phyloP scores from a whole-genome alignment of 805 yeast species.

The Starmera caribaea region DNA sequence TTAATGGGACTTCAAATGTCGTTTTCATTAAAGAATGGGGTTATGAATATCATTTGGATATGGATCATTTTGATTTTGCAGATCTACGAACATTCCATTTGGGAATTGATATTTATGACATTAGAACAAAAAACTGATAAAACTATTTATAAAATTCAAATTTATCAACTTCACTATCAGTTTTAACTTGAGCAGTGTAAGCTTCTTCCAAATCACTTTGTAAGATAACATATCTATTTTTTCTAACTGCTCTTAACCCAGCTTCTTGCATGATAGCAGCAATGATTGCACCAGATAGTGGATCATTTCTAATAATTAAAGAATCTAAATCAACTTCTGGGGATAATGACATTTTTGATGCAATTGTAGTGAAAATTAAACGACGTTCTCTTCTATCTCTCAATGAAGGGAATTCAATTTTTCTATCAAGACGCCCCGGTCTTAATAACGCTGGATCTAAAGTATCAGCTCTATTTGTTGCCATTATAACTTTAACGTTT shows the following conservation, averaged over 20 bases:
- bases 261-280: constrained; percentile 99
- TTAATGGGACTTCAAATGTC: constrained; percentile 4
- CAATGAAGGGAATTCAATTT: constrained; percentile 93
- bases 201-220: constrained; percentile 98
- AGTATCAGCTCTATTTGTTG: constrained; percentile 98
- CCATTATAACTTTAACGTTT: constrained; percentile 97
- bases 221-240: constrained; percentile 92
- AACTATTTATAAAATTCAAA: constrained; percentile 86
- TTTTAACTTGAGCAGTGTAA: constrained; percentile 91
- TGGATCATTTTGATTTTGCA: constrained; percentile 61
- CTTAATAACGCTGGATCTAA: constrained; percentile 96
- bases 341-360: constrained; percentile 94
- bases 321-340: constrained; percentile 97
- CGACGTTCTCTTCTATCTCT: constrained; percentile 98
- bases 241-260: constrained; percentile 96
- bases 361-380: constrained; percentile 89
- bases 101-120: constrained; percentile 51
- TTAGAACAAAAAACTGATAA: constrained; percentile 5
- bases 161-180: constrained; percentile 92
- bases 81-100: constrained; percentile 41
- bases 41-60: constrained; percentile 45
- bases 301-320: constrained; percentile 89
- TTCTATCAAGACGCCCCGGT: constrained; percentile 97
- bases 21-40: constrained; percentile 22
- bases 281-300: constrained; percentile 92